These are phyloP conservation scores for Blastobotrys chiropterorum DNA, from an alignment of 805 yeast genomes.

Conservation along the genomic window DNA sequence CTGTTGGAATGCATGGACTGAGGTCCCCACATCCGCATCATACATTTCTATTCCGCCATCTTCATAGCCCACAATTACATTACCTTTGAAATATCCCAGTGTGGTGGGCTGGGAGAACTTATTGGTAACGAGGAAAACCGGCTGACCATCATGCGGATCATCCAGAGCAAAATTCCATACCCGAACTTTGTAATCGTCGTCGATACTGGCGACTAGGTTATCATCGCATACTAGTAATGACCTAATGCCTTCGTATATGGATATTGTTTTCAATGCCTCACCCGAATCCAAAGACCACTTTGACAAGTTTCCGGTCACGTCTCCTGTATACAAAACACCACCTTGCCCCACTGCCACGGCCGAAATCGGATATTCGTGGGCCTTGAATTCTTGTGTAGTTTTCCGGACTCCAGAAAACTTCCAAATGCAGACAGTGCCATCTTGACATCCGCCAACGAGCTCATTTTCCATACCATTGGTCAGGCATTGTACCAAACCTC, in stretches of 20 bases:
- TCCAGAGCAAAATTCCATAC: not conserved
- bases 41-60: not conserved
- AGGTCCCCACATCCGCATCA: not conserved
- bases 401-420: not conserved
- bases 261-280: not conserved
- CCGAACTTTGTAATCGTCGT: not conserved
- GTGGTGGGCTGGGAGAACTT: not conserved
- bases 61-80: not conserved
- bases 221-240: not conserved
- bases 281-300: not conserved
- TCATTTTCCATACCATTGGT: not conserved
- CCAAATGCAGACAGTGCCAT: constrained; percentile 15
- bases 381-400: not conserved
- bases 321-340: not conserved
- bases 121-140: not conserved
- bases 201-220: not conserved
- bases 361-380: not conserved
- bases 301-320: not conserved
- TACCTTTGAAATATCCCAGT: not conserved
- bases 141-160: not conserved
- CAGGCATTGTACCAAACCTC: not conserved
- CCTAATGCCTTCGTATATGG: not conserved
- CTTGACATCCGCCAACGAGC: constrained; percentile 15
- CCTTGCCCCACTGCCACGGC: not conserved
- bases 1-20: not conserved